phyloP scores from a whole-genome alignment of 495 filamentous ascomycete species.

The Penicillium longicatenatum region DNA sequence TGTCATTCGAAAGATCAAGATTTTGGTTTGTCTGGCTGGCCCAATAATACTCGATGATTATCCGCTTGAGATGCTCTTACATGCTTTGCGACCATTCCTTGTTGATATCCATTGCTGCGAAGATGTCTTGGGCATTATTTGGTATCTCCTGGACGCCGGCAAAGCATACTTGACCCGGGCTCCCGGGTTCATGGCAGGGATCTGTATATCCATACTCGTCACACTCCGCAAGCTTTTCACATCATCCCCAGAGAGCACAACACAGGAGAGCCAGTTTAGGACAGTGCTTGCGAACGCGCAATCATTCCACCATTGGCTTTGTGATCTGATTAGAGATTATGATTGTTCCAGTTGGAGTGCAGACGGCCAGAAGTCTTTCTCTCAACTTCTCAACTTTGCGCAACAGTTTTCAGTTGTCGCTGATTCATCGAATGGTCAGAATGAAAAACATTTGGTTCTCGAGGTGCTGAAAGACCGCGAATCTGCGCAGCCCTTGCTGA shows the following conservation, averaged over 20 bases:
- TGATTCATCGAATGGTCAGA: constrained; percentile 58
- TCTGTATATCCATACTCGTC: constrained; percentile 71
- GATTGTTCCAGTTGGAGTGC: constrained; percentile 48
- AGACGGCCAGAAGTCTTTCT: constrained; percentile 57
- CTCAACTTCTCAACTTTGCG: constrained; percentile 63
- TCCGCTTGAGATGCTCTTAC: constrained; percentile 88
- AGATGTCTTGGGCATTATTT: constrained; percentile 83
- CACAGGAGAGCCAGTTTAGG: constrained; percentile 74
- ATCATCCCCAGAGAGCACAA: constrained; percentile 65
- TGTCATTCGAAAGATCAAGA: constrained; percentile 80
- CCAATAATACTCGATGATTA: constrained; percentile 70
- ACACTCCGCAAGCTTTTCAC: constrained; percentile 72
- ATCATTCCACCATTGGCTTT: constrained; percentile 72
- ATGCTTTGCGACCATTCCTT: constrained; percentile 76
- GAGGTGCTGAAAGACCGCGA: constrained; percentile 74
- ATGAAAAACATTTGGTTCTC: constrained; percentile 73
- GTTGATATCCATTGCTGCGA: constrained; percentile 85
- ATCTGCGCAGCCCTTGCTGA: constrained; percentile 61
- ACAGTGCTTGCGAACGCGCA: constrained; percentile 67
- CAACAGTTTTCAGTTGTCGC: constrained; percentile 57
- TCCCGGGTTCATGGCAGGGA: constrained; percentile 77
- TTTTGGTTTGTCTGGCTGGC: constrained; percentile 78
- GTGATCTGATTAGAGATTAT: constrained; percentile 59
- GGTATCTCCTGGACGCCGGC: constrained; percentile 78
- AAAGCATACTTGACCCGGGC: constrained; percentile 59